A percentile compares a stretch with the other conserved stretches of the same genome.
Conservation (phyloP, 1,284 basidiomycete species). For the Apiotrichum domesticum region DNA sequence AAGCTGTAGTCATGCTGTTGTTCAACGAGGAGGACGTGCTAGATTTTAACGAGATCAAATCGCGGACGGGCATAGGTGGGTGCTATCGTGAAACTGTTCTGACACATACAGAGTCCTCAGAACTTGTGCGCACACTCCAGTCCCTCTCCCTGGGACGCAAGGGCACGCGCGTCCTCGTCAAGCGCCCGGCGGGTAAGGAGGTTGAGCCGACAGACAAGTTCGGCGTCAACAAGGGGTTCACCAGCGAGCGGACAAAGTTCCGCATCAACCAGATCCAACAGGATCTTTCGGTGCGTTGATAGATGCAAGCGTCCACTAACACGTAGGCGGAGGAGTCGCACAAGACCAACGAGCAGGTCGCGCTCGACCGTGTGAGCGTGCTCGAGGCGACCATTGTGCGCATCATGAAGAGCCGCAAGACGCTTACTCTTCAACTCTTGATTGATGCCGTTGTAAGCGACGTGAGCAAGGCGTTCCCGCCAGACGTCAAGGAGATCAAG, state of each 20-base stretch:
- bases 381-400: constrained; percentile 91
- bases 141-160: constrained; percentile 87
- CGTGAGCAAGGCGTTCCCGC: constrained; percentile 56
- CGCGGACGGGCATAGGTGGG: constrained; percentile 69
- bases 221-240: constrained; percentile 74
- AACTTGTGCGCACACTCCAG: constrained; percentile 78
- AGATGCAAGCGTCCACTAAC: no score
- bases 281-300: constrained; percentile 58
- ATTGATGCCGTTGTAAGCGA: constrained; percentile 53
- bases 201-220: constrained; percentile 74
- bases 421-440: constrained; percentile 70
- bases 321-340: constrained; percentile 66
- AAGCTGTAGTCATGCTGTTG: constrained; percentile 78
- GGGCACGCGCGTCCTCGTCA: constrained; percentile 66
- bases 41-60: constrained; percentile 63
- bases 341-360: constrained; percentile 74
- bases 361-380: constrained; percentile 75
- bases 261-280: constrained; percentile 96
- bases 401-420: constrained; percentile 87
- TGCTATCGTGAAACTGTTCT: constrained; percentile 5
- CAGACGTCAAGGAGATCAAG: constrained; percentile 65
- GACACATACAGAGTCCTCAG: constrained; percentile 57
- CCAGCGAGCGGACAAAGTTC: constrained; percentile 70
- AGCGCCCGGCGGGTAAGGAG: constrained; percentile 71
- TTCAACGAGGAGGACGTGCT: constrained; percentile 66